Percentiles rank a stretch among this genome's conserved stretches.
These are phyloP conservation scores for Thraustotheca clavata DNA, from an alignment of 352 stramenopile species.

Conservation along the genomic window DNA sequence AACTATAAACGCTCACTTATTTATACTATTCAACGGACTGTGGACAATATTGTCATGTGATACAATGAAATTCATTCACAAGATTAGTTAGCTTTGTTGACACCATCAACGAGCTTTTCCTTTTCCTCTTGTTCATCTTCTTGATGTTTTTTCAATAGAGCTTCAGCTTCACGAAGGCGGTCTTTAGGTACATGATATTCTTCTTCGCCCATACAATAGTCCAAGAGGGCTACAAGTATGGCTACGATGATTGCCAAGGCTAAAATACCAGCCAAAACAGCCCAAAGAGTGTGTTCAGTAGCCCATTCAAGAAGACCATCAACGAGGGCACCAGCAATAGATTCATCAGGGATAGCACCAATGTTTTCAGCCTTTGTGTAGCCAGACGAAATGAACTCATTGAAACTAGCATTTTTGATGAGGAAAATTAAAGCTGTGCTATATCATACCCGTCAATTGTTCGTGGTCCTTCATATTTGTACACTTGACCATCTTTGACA, in stretches of 20 bases:
- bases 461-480: conserved; percentile 66
- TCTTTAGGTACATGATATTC: conserved; percentile 42
- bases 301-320: conserved; percentile 59
- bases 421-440: neutral
- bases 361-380: conserved; percentile 42
- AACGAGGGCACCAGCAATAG: conserved; percentile 50
- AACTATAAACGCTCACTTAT: no score
- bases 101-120: conserved; percentile 17
- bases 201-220: conserved; percentile 64
- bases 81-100: conserved; percentile 17
- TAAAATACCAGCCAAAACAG: conserved; percentile 45
- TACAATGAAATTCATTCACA: no score
- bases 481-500: conserved; percentile 60
- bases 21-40: no score
- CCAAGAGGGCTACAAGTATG: conserved; percentile 55
- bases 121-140: neutral
- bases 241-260: conserved; percentile 54
- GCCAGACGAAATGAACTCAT: conserved; percentile 51
- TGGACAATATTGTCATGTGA: no score
- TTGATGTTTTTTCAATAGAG: neutral
- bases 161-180: conserved; percentile 9
- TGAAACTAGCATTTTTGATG: conserved; percentile 26
- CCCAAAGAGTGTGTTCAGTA: conserved; percentile 56
- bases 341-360: conserved; percentile 52
- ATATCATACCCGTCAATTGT: conserved; percentile 40